phyloP scores from a whole-genome alignment of 257 asterid species.

The Solanum pinnatisectum region DNA sequence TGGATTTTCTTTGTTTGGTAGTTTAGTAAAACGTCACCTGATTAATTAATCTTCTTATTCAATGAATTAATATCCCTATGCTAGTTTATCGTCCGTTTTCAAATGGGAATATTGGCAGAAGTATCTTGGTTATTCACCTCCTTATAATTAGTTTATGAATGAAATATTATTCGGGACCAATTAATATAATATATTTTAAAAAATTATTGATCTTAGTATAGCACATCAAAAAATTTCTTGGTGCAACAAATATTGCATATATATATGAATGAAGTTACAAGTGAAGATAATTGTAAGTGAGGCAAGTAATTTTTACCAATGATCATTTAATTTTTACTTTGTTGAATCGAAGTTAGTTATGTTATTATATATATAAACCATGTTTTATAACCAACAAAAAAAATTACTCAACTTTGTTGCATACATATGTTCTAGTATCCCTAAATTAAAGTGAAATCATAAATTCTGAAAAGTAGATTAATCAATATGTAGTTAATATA shows the following conservation, averaged over 20 bases:
- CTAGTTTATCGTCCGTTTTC: background rate
- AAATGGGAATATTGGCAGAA: background rate
- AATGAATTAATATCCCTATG: background rate
- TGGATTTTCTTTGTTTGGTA: background rate
- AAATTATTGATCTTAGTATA: background rate
- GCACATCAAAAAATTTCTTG: background rate
- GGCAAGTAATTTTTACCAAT: background rate
- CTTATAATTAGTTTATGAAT: background rate
- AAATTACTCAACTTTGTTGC: background rate
- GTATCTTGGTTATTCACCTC: background rate
- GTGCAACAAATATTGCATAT: background rate
- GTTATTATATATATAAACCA: too few species aligned
- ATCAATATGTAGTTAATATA: background rate
- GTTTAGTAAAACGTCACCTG: background rate
- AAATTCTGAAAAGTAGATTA: background rate
- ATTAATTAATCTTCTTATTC: background rate
- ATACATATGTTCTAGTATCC: background rate
- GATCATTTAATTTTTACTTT: background rate
- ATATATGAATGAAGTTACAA: background rate
- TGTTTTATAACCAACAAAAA: background rate
- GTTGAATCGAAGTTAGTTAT: background rate
- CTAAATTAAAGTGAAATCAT: background rate
- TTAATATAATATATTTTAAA: too few species aligned
- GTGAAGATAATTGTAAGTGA: background rate
- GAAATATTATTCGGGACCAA: too few species aligned